phyloP scores from a whole-genome alignment of 768 basidiomycete species.

The Tephrocybe sp. region DNA sequence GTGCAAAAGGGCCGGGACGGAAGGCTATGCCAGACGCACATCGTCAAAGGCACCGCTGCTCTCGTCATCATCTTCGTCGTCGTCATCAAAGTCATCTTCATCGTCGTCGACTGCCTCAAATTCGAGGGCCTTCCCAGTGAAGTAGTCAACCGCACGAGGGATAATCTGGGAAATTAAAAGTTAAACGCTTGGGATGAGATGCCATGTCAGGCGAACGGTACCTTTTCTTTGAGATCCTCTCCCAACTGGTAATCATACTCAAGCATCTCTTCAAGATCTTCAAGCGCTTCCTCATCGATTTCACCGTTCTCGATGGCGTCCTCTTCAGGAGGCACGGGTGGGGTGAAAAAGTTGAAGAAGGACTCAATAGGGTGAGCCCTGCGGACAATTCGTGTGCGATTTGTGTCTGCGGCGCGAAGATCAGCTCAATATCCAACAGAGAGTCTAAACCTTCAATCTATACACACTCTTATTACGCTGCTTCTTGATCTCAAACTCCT shows the following conservation, averaged over 20 bases:
- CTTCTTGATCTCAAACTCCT: slow-evolving; percentile 98
- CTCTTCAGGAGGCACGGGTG: slow-evolving; percentile 70
- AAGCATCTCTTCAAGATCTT: slow-evolving; percentile 88
- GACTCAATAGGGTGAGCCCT: slow-evolving; percentile 91
- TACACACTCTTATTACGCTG: slow-evolving; percentile 95
- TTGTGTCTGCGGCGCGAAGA: slow-evolving; percentile 54
- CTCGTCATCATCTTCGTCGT: slow-evolving; percentile 57
- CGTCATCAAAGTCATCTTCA: slow-evolving; percentile 62
- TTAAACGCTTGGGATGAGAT: neutral
- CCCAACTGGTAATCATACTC: slow-evolving; percentile 98
- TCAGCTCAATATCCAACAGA: no score
- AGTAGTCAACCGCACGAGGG: slow-evolving; percentile 94
- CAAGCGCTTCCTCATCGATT: slow-evolving; percentile 79
- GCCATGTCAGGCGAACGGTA: slow-evolving; percentile 25
- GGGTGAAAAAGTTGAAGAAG: slow-evolving; percentile 98
- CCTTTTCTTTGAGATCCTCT: slow-evolving; percentile 97
- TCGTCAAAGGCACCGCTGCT: slow-evolving; percentile 59
- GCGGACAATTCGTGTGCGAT: slow-evolving; percentile 76
- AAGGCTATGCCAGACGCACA: no score
- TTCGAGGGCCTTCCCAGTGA: slow-evolving; percentile 93
- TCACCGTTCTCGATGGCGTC: slow-evolving; percentile 68
- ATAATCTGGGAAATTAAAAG: slow-evolving; percentile 79
- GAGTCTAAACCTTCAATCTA: slow-evolving; percentile 1
- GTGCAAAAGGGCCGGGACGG: no score
- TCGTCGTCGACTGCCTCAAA: slow-evolving; percentile 62